A percentile compares a stretch with the other conserved stretches of the same genome.
These are phyloP conservation scores for Candida fluviatilis DNA, from an alignment of 805 yeast genomes.

Conservation along the genomic window DNA sequence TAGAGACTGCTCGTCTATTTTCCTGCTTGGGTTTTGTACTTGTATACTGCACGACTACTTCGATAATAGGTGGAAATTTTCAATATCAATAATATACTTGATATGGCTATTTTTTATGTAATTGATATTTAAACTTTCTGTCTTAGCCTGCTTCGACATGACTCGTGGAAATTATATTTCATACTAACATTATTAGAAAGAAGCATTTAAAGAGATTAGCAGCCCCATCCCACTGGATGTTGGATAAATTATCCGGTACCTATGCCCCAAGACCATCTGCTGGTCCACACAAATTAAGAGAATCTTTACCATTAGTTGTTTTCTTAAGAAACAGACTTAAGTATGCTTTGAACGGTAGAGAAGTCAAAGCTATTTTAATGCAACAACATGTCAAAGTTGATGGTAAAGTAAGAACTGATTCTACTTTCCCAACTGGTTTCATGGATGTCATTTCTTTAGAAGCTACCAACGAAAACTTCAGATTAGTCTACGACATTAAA, in stretches of 20 bases:
- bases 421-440: constrained; percentile 99
- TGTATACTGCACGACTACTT: neutral
- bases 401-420: constrained; percentile 98
- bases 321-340: constrained; percentile 98
- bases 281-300: constrained; percentile 99
- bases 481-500: constrained; percentile 96
- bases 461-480: constrained; percentile 99
- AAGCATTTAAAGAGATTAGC: constrained; percentile 99
- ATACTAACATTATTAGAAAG: constrained; percentile 58
- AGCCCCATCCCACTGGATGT: constrained; percentile 99
- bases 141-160: neutral
- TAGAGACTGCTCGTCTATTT: too few species aligned
- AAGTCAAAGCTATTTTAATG: constrained; percentile 96
- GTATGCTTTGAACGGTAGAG: constrained; percentile 99
- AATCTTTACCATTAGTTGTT: constrained; percentile 94
- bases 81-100: neutral
- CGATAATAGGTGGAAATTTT: neutral
- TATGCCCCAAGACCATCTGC: constrained; percentile 99
- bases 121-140: neutral
- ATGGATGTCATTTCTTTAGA: constrained; percentile 97
- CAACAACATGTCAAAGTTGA: constrained; percentile 98
- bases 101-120: neutral
- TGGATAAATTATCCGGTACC: constrained; percentile 99
- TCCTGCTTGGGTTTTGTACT: neutral
- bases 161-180: neutral